Conservation (phyloP, 176 grass and related monocot genomes). For the barley (Hordeum vulgare) region MorexV3_pseudomolecules_assembly NC_058519.1:550870641-550871140, state of each 20-base stretch:
- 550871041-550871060: too few relatives aligned
- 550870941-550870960: not conserved
- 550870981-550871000: not conserved
- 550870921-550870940: not conserved
- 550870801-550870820: too few relatives aligned
- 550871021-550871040: not conserved
- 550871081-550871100: too few relatives aligned
- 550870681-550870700: not conserved
- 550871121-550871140: too few relatives aligned
- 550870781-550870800: not conserved
- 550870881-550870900: not conserved
- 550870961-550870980: not conserved
- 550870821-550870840: too few relatives aligned
- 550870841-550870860: too few relatives aligned
- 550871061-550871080: too few relatives aligned
- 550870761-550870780: not conserved
- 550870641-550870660: conserved; percentile 21
- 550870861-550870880: too few relatives aligned
- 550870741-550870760: not conserved
- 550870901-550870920: not conserved
- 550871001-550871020: not conserved
- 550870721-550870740: not conserved
- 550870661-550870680: conserved; percentile 16
- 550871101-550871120: too few relatives aligned
- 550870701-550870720: not conserved